A percentile compares a stretch with the other conserved stretches of the same genome.
Evolutionary conservation across 768 basidiomycete genomes (phyloP).

Genomic region (Trichaptum fuscoviolaceum): DNA sequence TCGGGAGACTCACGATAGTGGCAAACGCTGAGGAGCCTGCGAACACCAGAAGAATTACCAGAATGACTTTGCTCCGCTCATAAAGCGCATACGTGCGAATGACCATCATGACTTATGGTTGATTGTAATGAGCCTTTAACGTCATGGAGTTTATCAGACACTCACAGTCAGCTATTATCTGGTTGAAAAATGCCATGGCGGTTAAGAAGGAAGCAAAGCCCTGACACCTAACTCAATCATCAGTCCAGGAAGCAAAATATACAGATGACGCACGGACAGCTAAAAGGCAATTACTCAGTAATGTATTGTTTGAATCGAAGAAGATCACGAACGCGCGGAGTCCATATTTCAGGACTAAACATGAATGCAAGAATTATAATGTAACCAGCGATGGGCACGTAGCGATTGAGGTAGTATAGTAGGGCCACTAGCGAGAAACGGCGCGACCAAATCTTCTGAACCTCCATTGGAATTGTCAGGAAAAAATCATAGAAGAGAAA

Average conservation of each 20-base stretch:
- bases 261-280: background rate
- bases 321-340: background rate
- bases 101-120: conserved; percentile 1
- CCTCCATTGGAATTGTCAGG: background rate
- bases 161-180: background rate
- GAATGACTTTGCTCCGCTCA: background rate
- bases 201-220: background rate
- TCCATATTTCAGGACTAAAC: background rate
- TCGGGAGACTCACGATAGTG: background rate
- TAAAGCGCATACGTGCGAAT: conserved; percentile 3
- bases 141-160: background rate
- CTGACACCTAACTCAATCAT: background rate
- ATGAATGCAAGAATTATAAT: background rate
- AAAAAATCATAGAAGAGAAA: background rate
- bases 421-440: background rate
- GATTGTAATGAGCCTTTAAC: background rate
- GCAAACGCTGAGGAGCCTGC: background rate
- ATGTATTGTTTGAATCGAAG: background rate
- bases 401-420: conserved; percentile 2
- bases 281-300: background rate
- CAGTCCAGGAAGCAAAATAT: background rate
- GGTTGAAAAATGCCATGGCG: background rate
- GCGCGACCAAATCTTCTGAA: background rate
- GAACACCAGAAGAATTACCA: background rate
- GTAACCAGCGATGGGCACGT: background rate